Conservation (phyloP, 2,329 filamentous ascomycete genomes). For the Fusarium burgessii region DNA sequence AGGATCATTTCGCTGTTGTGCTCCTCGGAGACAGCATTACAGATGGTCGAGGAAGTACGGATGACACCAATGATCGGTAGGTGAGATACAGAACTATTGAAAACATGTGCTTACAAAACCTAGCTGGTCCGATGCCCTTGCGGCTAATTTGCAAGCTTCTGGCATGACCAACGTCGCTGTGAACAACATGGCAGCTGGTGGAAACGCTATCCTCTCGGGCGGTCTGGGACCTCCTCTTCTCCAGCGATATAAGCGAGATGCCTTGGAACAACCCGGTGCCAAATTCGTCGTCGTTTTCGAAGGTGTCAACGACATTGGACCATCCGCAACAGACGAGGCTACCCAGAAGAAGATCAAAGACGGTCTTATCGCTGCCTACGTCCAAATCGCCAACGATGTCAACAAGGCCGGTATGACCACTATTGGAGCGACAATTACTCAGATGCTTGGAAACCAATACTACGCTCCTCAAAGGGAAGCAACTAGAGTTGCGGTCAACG, state of each 20-base stretch:
- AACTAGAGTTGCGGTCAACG: constrained; percentile 19
- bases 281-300: constrained; percentile 26
- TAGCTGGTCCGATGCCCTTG: constrained; percentile 33
- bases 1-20: constrained; percentile 25
- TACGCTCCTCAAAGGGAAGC: constrained; percentile 7
- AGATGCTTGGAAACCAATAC: constrained; percentile 30
- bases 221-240: constrained; percentile 27
- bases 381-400: constrained; percentile 3
- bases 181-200: constrained; percentile 35
- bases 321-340: constrained; percentile 5
- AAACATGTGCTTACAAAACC: background rate
- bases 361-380: constrained; percentile 9
- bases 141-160: constrained; percentile 18
- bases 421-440: constrained; percentile 22
- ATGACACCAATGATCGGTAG: constrained; percentile 29
- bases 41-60: constrained; percentile 32
- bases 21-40: constrained; percentile 35
- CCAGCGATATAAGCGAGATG: constrained; percentile 30
- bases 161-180: constrained; percentile 19
- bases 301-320: constrained; percentile 26
- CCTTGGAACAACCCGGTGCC: constrained; percentile 18
- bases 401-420: constrained; percentile 9
- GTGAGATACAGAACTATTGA: fast-evolving
- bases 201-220: constrained; percentile 28
- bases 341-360: constrained; percentile 14